Conservation (phyloP, 495 filamentous ascomycete species). For the Chaetomium cochliodes region DNA sequence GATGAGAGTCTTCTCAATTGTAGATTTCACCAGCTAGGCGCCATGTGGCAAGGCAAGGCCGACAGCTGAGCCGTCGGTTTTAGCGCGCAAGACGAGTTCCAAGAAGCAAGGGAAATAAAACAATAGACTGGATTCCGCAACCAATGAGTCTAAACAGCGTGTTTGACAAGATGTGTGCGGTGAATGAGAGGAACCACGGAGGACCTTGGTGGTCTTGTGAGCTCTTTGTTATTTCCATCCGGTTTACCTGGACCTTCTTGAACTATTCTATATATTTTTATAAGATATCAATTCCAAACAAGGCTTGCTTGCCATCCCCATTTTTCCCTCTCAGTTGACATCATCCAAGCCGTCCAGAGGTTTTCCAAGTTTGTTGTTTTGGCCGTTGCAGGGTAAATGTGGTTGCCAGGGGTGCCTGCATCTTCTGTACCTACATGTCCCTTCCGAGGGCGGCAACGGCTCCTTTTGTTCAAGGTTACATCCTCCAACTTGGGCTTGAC, state of each 20-base stretch:
- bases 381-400: constrained; percentile 7
- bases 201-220: background rate
- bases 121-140: background rate
- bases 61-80: background rate
- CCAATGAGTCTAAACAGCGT: no score
- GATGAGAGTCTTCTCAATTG: background rate
- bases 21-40: background rate
- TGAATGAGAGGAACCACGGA: background rate
- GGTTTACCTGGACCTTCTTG: background rate
- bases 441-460: background rate
- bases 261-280: no score
- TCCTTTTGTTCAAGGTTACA: background rate
- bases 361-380: constrained; percentile 3
- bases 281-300: background rate
- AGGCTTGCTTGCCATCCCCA: background rate
- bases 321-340: background rate
- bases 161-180: background rate
- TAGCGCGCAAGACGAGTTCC: background rate
- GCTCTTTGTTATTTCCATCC: background rate
- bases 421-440: background rate
- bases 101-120: background rate
- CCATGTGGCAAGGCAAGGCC: background rate
- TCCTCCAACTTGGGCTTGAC: constrained; percentile 1
- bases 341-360: background rate
- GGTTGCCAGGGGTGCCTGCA: constrained; percentile 11